Base-by-base conservation (phyloP, 179 eudicot species). In the Nepenthes alata region DNA sequence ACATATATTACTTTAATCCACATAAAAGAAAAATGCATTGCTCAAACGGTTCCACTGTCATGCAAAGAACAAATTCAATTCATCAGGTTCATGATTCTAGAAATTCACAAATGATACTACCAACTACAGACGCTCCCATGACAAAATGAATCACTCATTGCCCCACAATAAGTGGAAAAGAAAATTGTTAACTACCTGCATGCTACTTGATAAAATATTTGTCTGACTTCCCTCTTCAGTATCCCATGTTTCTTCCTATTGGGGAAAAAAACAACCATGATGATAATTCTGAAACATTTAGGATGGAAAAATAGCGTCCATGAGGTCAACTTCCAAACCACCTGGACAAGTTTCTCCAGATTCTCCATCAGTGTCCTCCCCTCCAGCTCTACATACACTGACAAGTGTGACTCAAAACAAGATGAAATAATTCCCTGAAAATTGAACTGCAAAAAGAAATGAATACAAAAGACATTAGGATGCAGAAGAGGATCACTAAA, bases 291-390 rank as follows among this genome's bases (percentile, higher is more conserved):
- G 47, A 59, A 25, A 58, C 52, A 62, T 62, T 47, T 37, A 35
- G 41, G 55, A 59, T 60, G 56, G 14, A 47, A 8, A 64, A 37
- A n/a, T 16, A 6, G 58, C 11, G 6, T 55, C 12, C 11, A 55
- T 9, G 58, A 3, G 53, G 11, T 49, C 12, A 55, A 13, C 39
- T 62, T 37, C 58, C 67, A 54, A 45, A 73, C 62, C 69, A 81
- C 96, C 95, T 93, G 96, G 73, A 93, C 93, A 76, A 93, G 98
- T 70, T 93, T 93, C 80, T 93, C 98, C 55, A 93, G 73, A 79
- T 73, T 76, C 70, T 93, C 98, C 95, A 89, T 93, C 57, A 93
- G 81, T 52, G 98, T 93, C 80, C 78, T 93, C 79, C 89, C 98
- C 76, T 93, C 98, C 59, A 93, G 77, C 72, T 93, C 98, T 35